These are phyloP conservation scores for Zizania latifolia DNA, from an alignment of 176 grass and related monocot species.

Conservation along the genomic window DNA sequence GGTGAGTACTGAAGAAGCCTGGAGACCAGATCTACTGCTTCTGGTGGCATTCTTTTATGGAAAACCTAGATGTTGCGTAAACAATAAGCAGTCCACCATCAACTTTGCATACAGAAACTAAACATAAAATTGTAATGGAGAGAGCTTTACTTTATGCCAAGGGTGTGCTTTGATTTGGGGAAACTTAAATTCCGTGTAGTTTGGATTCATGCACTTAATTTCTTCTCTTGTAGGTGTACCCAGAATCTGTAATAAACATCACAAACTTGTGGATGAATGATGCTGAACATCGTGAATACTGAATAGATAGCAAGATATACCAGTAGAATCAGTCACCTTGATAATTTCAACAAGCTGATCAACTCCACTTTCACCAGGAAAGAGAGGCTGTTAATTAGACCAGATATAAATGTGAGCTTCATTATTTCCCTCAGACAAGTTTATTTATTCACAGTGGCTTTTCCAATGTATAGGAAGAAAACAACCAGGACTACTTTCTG, in stretches of 20 bases:
- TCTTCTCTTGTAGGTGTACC: slow-evolving; percentile 67
- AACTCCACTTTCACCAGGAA: slow-evolving; percentile 70
- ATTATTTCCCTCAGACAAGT: not conserved
- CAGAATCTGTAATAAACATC: slow-evolving; percentile 38
- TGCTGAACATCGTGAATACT: not conserved
- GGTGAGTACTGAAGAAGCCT: slow-evolving; percentile 84
- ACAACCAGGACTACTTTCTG: not conserved
- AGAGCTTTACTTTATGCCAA: slow-evolving; percentile 52
- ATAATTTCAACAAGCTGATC: slow-evolving; percentile 83
- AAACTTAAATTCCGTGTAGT: slow-evolving; percentile 60
- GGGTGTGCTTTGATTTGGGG: slow-evolving; percentile 75
- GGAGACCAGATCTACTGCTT: slow-evolving; percentile 66
- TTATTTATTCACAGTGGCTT: not conserved
- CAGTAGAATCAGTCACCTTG: slow-evolving; percentile 50
- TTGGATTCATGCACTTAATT: slow-evolving; percentile 76
- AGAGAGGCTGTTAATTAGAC: slow-evolving; percentile 51
- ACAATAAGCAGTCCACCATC: not conserved
- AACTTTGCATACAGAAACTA: not conserved
- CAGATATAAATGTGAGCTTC: slow-evolving; percentile 18
- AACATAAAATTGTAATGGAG: not conserved
- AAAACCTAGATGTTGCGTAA: slow-evolving; percentile 36
- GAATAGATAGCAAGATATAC: not conserved
- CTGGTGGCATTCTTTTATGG: slow-evolving; percentile 56
- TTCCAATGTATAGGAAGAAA: slow-evolving; percentile 1
- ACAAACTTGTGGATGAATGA: not conserved